Conservation (phyloP, 2,329 filamentous ascomycete species). For the Xylaria polymorpha region DNA sequence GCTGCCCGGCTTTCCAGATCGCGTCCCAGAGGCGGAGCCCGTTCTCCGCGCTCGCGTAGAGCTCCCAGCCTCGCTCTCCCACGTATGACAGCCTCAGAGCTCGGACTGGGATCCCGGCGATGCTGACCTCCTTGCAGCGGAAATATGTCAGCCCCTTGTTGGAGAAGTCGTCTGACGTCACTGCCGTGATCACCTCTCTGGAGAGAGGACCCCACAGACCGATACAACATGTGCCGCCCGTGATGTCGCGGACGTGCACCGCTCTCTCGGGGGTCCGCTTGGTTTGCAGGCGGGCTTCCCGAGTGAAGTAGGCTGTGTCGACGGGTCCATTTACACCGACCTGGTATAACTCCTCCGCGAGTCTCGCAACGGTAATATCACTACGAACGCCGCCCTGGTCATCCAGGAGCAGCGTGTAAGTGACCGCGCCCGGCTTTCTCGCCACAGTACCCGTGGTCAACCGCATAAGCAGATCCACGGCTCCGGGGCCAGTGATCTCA, state of each 20-base stretch:
- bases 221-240: constrained; percentile 36
- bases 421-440: constrained; percentile 37
- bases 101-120: constrained; percentile 35
- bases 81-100: constrained; percentile 37
- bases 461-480: constrained; percentile 36
- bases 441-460: constrained; percentile 37
- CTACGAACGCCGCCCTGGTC: constrained; percentile 35
- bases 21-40: constrained; percentile 36
- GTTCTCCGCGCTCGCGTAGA: constrained; percentile 38
- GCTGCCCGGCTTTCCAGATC: constrained; percentile 34
- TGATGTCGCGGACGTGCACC: constrained; percentile 37
- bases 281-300: constrained; percentile 35
- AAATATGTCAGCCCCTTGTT: constrained; percentile 36
- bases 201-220: constrained; percentile 38
- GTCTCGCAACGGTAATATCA: constrained; percentile 35
- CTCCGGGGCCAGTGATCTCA: constrained; percentile 37
- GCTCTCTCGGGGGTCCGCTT: constrained; percentile 17
- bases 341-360: constrained; percentile 35
- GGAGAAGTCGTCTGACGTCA: constrained; percentile 36
- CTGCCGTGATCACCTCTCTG: constrained; percentile 26
- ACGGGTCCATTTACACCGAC: constrained; percentile 38
- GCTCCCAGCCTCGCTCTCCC: constrained; percentile 37
- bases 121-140: constrained; percentile 37
- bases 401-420: constrained; percentile 37
- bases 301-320: constrained; percentile 38